Base-by-base conservation (phyloP, 192 early-diverging fungal species). In the Coemansia sp. region DNA sequence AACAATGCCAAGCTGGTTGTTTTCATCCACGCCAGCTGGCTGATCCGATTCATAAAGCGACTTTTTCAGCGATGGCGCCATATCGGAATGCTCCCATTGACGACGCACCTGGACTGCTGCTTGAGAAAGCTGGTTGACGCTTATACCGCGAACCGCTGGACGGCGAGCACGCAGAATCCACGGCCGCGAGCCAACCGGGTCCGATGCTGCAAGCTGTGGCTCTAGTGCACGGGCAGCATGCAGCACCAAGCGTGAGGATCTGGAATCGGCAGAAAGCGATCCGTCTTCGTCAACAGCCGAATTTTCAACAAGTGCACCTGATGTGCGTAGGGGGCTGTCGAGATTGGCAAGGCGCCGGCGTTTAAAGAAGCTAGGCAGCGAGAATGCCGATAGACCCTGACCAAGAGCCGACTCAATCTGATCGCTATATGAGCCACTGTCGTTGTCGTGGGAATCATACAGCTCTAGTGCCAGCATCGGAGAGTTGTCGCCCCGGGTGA, bases 351-450 rank as follows among this genome's bases (percentile, higher is more conserved):
- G 61, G 36, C 16, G 11, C 21, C 54, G 23, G 15, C 58, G 41
- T 11, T 20, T 20, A 46, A 76, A 65, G 46, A 69, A 69, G 26
- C 51, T 55, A 11, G 66, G 60, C 41, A 76, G 46, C 16, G 73
- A 58, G 44, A 76, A 49, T 7, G 54, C 73, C 7, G 73, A 62
- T 16, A 76, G 73, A 0, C 73, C 73, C 43, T 76, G 73, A 53
- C 73, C 62, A 20, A 76, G 59, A 6, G 73, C 73, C 30, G 56
- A 40, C 48, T 76, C 73, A 28, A 69, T 64, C 59, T 76, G 73
- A 2, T 59, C 48, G 46, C 73, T 51, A 23, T 62, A 55, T 17
- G n/a, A 16, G 2, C 46, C 40, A 15, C 51, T 34, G 5, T 50
- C 31, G 1, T 20, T 36, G 4, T 15, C 9, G 6, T 1, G 14